Evolutionary conservation across 805 yeast species (phyloP).

Genomic region (Spathaspora passalidarum): DNA sequence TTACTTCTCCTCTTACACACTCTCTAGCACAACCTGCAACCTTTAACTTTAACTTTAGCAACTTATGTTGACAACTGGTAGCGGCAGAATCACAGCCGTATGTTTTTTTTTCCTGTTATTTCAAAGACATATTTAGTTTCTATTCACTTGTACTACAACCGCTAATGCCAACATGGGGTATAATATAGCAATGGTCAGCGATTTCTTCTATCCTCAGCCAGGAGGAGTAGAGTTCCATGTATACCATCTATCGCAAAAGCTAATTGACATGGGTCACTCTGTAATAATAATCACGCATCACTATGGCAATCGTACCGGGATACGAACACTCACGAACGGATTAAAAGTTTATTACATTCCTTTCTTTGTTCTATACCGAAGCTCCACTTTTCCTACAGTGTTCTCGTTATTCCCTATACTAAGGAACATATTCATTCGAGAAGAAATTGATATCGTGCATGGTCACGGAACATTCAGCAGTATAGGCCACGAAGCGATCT

Average conservation of each 20-base stretch:
- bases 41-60: too few species aligned
- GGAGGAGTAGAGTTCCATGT: constrained; percentile 98
- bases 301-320: constrained; percentile 78
- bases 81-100: too few species aligned
- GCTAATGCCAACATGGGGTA: constrained; percentile 18
- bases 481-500: constrained; percentile 82
- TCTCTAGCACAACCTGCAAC: too few species aligned
- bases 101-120: not conserved
- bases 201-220: constrained; percentile 96
- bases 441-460: constrained; percentile 83
- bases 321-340: constrained; percentile 83
- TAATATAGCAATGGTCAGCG: constrained; percentile 76
- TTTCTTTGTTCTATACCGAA: constrained; percentile 71
- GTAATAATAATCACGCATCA: constrained; percentile 88
- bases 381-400: constrained; percentile 84
- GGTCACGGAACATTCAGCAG: constrained; percentile 92
- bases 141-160: not conserved
- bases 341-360: constrained; percentile 92
- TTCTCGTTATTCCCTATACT: constrained; percentile 84
- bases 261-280: constrained; percentile 77
- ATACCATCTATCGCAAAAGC: constrained; percentile 82
- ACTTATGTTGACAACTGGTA: too few species aligned
- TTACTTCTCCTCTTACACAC: too few species aligned
- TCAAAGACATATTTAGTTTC: not conserved
- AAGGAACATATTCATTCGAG: constrained; percentile 82